phyloP scores from a whole-genome alignment of 148 eudicot species.

The Heliosperma pusillum region DNA sequence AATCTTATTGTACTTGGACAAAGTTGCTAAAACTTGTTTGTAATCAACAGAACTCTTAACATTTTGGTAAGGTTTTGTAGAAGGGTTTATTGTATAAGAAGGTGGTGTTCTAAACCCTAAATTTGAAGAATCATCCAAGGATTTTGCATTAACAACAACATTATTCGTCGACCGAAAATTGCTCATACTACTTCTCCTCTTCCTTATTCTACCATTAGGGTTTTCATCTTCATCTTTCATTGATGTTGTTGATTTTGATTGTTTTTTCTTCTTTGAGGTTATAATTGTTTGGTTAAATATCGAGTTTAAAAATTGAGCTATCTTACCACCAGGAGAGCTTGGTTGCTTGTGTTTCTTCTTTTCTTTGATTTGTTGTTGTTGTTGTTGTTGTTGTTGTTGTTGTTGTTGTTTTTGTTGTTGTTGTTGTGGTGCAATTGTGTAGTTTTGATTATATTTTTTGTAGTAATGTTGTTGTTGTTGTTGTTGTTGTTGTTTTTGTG shows the following conservation, averaged over 20 bases:
- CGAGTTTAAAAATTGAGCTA: slow-evolving; percentile 73
- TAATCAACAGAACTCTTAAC: slow-evolving; percentile 36
- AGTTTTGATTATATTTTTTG: slow-evolving; percentile 14
- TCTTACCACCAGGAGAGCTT: slow-evolving; percentile 83
- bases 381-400: slow-evolving; percentile 3
- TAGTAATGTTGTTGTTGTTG: slow-evolving; percentile 23
- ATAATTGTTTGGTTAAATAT: slow-evolving; percentile 51
- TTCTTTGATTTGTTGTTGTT: slow-evolving; percentile 28
- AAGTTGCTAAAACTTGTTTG: slow-evolving; percentile 27
- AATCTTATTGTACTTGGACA: slow-evolving; percentile 29
- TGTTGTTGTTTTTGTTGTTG: neutral
- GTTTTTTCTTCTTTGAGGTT: slow-evolving; percentile 45
- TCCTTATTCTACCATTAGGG: slow-evolving; percentile 43
- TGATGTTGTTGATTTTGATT: slow-evolving; percentile 32
- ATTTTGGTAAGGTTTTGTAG: slow-evolving; percentile 51
- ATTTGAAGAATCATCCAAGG: slow-evolving; percentile 37
- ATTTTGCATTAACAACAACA: slow-evolving; percentile 30
- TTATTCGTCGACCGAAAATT: slow-evolving; percentile 36
- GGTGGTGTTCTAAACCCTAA: slow-evolving; percentile 78
- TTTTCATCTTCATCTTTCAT: slow-evolving; percentile 57
- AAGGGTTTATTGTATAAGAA: slow-evolving; percentile 39
- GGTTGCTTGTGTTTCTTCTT: slow-evolving; percentile 79
- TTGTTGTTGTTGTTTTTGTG: slow-evolving; percentile 2
- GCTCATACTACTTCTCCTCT: slow-evolving; percentile 69
- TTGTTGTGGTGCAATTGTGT: neutral